Percentiles rank a stretch among this genome's conserved stretches.
phyloP scores from a whole-genome alignment of 371 early-diverging fungal species.

The Saksenaea oblongispora region DNA sequence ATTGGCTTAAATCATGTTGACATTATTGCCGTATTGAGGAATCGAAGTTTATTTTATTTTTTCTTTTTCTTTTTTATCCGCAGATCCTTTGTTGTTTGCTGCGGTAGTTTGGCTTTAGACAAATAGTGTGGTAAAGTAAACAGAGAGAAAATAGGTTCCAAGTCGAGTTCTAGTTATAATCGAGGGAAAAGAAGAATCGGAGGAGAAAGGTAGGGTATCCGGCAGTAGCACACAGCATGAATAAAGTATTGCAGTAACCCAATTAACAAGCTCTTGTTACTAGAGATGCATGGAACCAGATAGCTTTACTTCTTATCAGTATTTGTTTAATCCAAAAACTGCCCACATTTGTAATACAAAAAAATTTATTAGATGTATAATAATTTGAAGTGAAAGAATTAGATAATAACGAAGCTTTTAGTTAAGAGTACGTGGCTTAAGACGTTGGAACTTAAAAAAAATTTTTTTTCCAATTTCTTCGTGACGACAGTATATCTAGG shows the following conservation, averaged over 20 bases:
- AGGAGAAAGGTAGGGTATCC: neutral
- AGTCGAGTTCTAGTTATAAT: neutral
- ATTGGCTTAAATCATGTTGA: neutral
- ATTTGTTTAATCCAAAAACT: neutral
- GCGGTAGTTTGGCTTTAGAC: no score
- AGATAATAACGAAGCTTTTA: neutral
- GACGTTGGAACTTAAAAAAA: neutral
- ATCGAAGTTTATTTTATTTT: neutral
- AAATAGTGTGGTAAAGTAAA: neutral
- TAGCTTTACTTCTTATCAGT: neutral
- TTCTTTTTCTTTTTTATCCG: neutral
- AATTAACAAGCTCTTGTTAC: neutral
- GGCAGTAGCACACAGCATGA: neutral
- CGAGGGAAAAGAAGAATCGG: neutral
- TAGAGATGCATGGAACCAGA: neutral
- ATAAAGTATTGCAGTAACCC: neutral
- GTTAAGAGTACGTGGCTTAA: neutral
- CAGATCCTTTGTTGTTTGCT: no score
- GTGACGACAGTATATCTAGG: neutral
- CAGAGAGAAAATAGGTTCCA: neutral
- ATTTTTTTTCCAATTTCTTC: neutral
- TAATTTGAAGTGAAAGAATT: neutral
- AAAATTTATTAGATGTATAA: neutral
- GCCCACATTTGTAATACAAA: neutral
- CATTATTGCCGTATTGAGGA: neutral